Base-by-base conservation (phyloP, 2,329 filamentous ascomycete genomes). In the Hymenoscyphus albidus region DNA sequence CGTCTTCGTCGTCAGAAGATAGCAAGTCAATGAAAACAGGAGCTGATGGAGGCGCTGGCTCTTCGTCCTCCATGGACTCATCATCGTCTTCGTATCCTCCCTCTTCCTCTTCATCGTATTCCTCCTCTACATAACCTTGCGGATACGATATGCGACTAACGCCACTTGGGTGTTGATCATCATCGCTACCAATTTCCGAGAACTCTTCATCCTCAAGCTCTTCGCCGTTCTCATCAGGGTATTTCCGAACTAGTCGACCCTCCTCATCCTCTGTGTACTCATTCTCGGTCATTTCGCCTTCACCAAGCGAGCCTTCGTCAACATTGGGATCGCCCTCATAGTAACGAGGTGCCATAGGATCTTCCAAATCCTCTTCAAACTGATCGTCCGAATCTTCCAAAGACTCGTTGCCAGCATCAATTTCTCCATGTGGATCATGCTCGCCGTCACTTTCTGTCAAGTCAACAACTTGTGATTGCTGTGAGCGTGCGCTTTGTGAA, bases 1-100 rank as follows among this genome's bases (percentile, higher is more conserved):
- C 40, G 13, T 62, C 72, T 61, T 76, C 74, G 6, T 74, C 73
- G 57, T 75, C 74, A n/a, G 74, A 75, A 22, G 74, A 76, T 12
- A 76, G 65, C 22, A 76, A 64, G 32, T 75, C 72, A 18, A 76
- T 76, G 22, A 76, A 63, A 22, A 70, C 70, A 0, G 74, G 62
- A 18, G 54, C 12, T 18, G 6, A 39, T 13, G 18, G 35, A 58
- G 38, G 27, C 9, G 27, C 40, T 16, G 40, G 54, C 38, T 64
- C 66, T 35, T 63, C 40, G 13, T 59, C 59, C 16, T 57, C 63
- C 14, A 65, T 44, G 35, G 70, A 70, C 16, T 76, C 72, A 35
- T 67, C 65, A 22, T 75, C 73, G 12, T 77, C 76, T 31, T 65
- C 35, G 35, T 59, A 40, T 18, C 44, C 76, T 57, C 71, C 70